These are phyloP conservation scores for Colletotrichum falcatum DNA, from an alignment of 2,329 filamentous ascomycete genomes.

Conservation along the genomic window DNA sequence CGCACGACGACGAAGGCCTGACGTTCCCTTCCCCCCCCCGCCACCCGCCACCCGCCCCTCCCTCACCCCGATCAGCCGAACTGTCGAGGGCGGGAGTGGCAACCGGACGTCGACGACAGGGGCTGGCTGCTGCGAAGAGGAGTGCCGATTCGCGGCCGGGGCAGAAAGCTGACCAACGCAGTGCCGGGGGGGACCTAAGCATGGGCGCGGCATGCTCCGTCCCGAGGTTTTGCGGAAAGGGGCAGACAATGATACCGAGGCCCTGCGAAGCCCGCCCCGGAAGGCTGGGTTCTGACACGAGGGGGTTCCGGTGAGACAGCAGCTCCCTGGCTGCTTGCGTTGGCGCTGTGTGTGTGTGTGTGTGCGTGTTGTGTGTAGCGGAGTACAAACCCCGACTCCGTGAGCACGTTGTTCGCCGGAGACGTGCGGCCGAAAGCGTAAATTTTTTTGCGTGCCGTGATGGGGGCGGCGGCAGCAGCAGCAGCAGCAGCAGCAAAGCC, in stretches of 20 bases:
- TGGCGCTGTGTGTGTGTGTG: not conserved
- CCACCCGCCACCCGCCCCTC: too few species aligned
- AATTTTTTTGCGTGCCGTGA: not conserved
- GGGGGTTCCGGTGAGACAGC: slow-evolving; percentile 23
- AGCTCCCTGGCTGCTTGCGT: slow-evolving; percentile 32
- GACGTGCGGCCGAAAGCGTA: slow-evolving; percentile 24
- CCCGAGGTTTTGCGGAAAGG: slow-evolving; percentile 14
- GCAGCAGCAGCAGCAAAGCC: too few species aligned
- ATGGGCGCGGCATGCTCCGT: slow-evolving; percentile 19
- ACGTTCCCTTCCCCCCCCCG: too few species aligned
- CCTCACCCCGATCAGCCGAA: not conserved
- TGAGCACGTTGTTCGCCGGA: slow-evolving; percentile 7
- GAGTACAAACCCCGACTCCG: slow-evolving; percentile 10
- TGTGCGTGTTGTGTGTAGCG: too few species aligned
- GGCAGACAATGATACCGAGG: slow-evolving; percentile 20
- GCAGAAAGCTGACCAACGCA: too few species aligned
- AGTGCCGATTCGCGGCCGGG: too few species aligned
- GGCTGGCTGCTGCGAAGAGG: too few species aligned
- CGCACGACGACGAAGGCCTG: too few species aligned
- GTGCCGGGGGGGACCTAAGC: slow-evolving; percentile 22
- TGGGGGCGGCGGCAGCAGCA: not conserved
- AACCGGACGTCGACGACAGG: not conserved
- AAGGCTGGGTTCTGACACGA: slow-evolving; percentile 30
- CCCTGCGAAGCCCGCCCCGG: slow-evolving; percentile 27
- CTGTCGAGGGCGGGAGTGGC: not conserved